Evolutionary conservation across 1,284 basidiomycete genomes (phyloP), one percentile per base, ranked within the genome.

Genomic region (Peniophora sp.): DNA sequence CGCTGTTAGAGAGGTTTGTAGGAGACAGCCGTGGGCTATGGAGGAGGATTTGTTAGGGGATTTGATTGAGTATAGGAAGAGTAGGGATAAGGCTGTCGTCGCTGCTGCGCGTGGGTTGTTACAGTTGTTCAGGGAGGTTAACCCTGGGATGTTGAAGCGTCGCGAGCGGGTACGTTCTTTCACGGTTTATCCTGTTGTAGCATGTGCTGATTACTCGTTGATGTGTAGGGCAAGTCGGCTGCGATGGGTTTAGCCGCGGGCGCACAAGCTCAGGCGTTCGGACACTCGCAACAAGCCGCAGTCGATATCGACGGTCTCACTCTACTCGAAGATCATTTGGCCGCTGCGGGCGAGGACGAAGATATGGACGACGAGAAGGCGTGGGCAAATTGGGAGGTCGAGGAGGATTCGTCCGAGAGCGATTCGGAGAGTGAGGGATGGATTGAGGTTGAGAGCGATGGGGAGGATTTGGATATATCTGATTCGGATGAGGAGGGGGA

Each of bases 21-120:
- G 88, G 38, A 70, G 96, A 32, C 97, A 99, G 65, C 93, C 96
- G 3, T 96, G 93, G 92, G 85, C 89, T 50, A 98, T 99, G 89
- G 89, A 92, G 55, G 90, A 94, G 61, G 94, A 97, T 61, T 69
- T 99, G 22, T 74, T 99, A 2, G 85, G 88, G 0, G 97, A 99
- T 69, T 67, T 99, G 54, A 79, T 99, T 47, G 92, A 93, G 66
- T 99, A 99, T 68, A 78, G 87, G 61, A 97, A 95, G 74, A 95
- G 91, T 59, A 85, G 88, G 59, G 96, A 98, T 68, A 99, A 99
- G 72, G 83, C 89, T 3, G 94, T 98, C 20, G 86, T 87, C 11
- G 83, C 92, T 11, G 95, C 92, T 27, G 84, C 92, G 1, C 75
- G 97, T 36, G 91, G 94, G 36, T 65, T 99, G 50, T 70, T 99